Percentiles rank a stretch among this genome's conserved stretches.
These are phyloP conservation scores for Metschnikowia lunata DNA, from an alignment of 805 yeast genomes.

Conservation along the genomic window DNA sequence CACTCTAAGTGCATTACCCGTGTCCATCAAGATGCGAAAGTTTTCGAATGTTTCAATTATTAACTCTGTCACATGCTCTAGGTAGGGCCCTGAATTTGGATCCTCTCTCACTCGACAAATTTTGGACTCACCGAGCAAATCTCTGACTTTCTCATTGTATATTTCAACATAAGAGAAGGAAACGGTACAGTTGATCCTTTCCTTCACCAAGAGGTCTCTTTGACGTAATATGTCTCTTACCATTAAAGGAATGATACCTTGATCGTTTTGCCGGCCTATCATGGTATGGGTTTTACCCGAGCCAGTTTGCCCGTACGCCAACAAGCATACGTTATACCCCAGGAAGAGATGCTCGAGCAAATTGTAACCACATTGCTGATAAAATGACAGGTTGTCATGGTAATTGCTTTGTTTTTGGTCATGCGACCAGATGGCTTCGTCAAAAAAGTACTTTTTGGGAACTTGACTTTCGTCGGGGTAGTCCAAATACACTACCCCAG, in stretches of 20 bases:
- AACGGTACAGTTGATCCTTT: slow-evolving; percentile 35
- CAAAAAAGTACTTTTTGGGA: slow-evolving; percentile 43
- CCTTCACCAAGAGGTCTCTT: slow-evolving; percentile 33
- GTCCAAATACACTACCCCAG: slow-evolving; percentile 16
- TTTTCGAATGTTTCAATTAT: slow-evolving; percentile 46
- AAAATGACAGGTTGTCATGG: slow-evolving; percentile 49
- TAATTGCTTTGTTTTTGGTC: slow-evolving; percentile 28
- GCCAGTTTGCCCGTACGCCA: slow-evolving; percentile 43
- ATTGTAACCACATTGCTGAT: slow-evolving; percentile 52
- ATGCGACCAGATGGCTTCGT: slow-evolving; percentile 49
- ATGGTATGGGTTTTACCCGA: slow-evolving; percentile 41
- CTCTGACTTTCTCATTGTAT: slow-evolving; percentile 73
- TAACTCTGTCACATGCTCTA: slow-evolving; percentile 59
- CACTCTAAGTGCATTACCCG: slow-evolving; percentile 55
- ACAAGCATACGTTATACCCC: slow-evolving; percentile 39
- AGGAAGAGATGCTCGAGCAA: slow-evolving; percentile 50
- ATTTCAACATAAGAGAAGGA: slow-evolving; percentile 66
- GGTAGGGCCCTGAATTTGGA: slow-evolving; percentile 64
- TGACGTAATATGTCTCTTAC: slow-evolving; percentile 50
- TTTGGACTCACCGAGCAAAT: slow-evolving; percentile 40
- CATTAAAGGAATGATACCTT: slow-evolving; percentile 39
- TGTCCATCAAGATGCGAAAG: slow-evolving; percentile 41
- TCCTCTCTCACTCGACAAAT: slow-evolving; percentile 59
- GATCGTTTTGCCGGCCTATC: slow-evolving; percentile 37
- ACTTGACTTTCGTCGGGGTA: slow-evolving; percentile 21